Conservation (phyloP, 208 protist species). For the Tritrichomonas musculus region DNA sequence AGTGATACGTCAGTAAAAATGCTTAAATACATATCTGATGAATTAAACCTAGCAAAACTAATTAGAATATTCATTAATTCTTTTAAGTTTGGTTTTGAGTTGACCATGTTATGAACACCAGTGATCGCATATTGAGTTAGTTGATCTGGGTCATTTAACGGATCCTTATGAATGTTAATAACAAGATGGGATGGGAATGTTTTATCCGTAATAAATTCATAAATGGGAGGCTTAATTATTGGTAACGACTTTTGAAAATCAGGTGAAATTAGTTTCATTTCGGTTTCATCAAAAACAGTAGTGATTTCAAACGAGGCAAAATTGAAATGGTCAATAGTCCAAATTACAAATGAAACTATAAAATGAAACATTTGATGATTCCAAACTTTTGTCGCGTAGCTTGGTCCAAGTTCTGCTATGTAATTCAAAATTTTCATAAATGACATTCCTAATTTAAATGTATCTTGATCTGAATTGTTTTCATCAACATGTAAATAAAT, state of each 20-base stretch:
- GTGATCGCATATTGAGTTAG: background rate
- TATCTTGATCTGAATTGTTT: background rate
- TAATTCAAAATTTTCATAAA: background rate
- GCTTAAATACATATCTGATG: background rate
- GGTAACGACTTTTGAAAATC: background rate
- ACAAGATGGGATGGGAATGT: background rate
- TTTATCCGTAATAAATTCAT: background rate
- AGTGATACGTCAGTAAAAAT: background rate
- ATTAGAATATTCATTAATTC: background rate
- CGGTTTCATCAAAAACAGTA: background rate
- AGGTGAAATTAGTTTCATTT: background rate
- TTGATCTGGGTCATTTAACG: background rate
- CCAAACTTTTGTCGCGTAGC: background rate
- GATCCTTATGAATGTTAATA: background rate
- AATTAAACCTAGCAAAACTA: background rate
- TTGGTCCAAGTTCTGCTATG: background rate
- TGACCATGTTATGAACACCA: background rate
- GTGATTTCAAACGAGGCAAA: background rate
- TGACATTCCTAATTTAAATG: background rate
- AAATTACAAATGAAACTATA: background rate
- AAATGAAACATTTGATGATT: conserved; percentile 27
- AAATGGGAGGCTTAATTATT: background rate
- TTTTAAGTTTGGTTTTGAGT: background rate
- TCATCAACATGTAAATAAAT: background rate
- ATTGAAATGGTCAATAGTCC: background rate